Base-by-base conservation (phyloP, 2,329 filamentous ascomycete species). In the Sordariomycetes sp. region DNA sequence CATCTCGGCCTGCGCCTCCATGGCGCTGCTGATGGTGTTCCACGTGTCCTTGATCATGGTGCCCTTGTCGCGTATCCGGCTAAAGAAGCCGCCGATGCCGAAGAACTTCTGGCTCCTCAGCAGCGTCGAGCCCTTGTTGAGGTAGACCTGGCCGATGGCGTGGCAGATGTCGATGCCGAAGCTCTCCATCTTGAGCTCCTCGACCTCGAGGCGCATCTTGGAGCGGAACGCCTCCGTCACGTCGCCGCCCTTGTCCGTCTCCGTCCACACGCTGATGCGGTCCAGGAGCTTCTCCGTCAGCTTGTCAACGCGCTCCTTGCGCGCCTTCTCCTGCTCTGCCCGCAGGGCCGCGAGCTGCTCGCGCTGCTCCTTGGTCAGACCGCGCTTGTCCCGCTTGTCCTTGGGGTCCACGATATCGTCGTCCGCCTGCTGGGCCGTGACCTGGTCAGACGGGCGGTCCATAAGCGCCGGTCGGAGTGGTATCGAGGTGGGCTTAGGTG, bases 161-260 rank as follows among this genome's bases (percentile, higher is more conserved):
- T 97, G 93, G 54, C 97, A 79, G 65, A 97, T 97, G 62, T 99
- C 94, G 50, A 99, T 80, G 56, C 94, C 94, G 66, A 99, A 99
- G 0, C 89, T 95, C 75, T 99, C 94, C 90, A 99, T 99, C 80
- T 97, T 99, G 65, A 99, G 79, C 69, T 97, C 96, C 76, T 99
- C 94, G 28, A 96, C 90, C 74, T 99, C 94, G 48, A 97, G 84
- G 48, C 87, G 83, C 64, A 89, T 97, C 82, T 99, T 97, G 70
- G 93, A 90, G 70, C 92, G 87, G 77, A 97, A 99, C 0, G 94
- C 89, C 59, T 76, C 77, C 37, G 93, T 97, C 60, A 97, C 90
- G 65, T 96, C 91, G 16, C 74, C 61, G 53, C 87, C 83, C 76
- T 94, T 96, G 74, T 97, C 94, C 3, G 93, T 97, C 77, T 99